phyloP scores from a whole-genome alignment of 345 rosid genomes.

The Ricinus communis region DNA sequence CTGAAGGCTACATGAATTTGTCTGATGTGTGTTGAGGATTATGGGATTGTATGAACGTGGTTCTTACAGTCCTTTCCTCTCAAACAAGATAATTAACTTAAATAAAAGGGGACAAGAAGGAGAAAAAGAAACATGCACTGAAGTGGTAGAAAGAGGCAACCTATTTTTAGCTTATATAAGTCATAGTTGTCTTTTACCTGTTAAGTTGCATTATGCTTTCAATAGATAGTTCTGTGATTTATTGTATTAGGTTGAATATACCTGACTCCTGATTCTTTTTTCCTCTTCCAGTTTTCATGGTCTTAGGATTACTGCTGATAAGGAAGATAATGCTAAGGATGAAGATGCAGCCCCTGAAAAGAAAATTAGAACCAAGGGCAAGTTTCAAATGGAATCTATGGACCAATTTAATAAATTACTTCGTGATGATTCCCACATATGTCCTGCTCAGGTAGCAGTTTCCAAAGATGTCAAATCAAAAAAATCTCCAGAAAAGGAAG shows the following conservation, averaged over 20 bases:
- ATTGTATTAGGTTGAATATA: constrained; percentile 5
- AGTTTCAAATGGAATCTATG: constrained; percentile 34
- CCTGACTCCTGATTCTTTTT: not conserved
- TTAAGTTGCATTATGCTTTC: constrained; percentile 3
- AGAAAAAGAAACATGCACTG: not conserved
- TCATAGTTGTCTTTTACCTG: not conserved
- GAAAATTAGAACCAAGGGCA: constrained; percentile 46
- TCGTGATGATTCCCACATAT: constrained; percentile 36
- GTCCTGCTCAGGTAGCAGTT: constrained; percentile 15
- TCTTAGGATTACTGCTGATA: constrained; percentile 37
- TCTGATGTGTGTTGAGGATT: not conserved
- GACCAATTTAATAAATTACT: constrained; percentile 33
- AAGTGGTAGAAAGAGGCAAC: not conserved
- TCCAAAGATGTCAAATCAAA: constrained; percentile 26
- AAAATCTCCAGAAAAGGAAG: constrained; percentile 23
- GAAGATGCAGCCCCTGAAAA: constrained; percentile 28
- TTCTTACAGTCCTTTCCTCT: not conserved
- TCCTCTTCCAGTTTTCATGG: constrained; percentile 29
- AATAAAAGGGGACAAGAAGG: not conserved
- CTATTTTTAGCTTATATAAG: not conserved
- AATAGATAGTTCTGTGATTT: not conserved
- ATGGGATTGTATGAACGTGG: not conserved
- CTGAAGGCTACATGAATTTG: too few species aligned
- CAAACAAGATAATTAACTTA: not conserved
- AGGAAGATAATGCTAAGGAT: constrained; percentile 33